Percentiles rank a stretch among this genome's conserved stretches.
Evolutionary conservation across 2,329 filamentous ascomycete species (phyloP).

Genomic region (Diaporthe velutina): DNA sequence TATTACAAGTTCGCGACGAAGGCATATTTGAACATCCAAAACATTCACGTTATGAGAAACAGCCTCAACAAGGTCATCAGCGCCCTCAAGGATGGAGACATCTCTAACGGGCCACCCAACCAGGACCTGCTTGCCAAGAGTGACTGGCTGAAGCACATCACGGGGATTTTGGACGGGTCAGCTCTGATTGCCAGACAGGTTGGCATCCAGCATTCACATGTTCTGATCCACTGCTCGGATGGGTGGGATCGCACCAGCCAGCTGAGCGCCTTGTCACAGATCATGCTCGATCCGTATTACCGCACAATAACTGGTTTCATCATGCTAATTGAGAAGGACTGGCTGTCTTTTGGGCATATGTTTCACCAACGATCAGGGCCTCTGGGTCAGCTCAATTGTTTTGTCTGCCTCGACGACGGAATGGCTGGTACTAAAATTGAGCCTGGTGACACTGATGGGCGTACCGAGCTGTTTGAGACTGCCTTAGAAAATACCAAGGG

Average conservation of each 20-base stretch:
- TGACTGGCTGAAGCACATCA: conserved; percentile 92
- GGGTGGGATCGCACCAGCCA: conserved; percentile 99
- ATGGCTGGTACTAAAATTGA: conserved; percentile 74
- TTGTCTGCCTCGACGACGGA: conserved; percentile 85
- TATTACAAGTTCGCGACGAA: conserved; percentile 94
- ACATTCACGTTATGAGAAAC: conserved; percentile 97
- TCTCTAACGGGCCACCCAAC: conserved; percentile 85
- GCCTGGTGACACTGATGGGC: conserved; percentile 71
- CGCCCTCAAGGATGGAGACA: conserved; percentile 91
- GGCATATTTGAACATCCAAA: conserved; percentile 94
- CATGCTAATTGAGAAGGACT: conserved; percentile 95
- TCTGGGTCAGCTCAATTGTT: conserved; percentile 94
- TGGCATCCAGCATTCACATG: conserved; percentile 92
- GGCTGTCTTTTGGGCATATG: conserved; percentile 98
- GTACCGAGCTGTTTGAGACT: conserved; percentile 83
- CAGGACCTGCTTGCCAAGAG: conserved; percentile 85
- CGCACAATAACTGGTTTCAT: conserved; percentile 95
- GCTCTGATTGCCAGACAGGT: conserved; percentile 88
- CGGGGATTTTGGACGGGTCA: conserved; percentile 85
- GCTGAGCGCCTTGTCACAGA: conserved; percentile 88
- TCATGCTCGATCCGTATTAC: conserved; percentile 96
- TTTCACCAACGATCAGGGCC: conserved; percentile 93
- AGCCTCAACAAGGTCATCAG: conserved; percentile 91
- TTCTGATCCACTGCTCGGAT: conserved; percentile 97
- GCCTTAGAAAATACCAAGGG: conserved; percentile 89